Base-by-base conservation (phyloP, 768 basidiomycete species). In the Plicaturopsis crispa region DNA sequence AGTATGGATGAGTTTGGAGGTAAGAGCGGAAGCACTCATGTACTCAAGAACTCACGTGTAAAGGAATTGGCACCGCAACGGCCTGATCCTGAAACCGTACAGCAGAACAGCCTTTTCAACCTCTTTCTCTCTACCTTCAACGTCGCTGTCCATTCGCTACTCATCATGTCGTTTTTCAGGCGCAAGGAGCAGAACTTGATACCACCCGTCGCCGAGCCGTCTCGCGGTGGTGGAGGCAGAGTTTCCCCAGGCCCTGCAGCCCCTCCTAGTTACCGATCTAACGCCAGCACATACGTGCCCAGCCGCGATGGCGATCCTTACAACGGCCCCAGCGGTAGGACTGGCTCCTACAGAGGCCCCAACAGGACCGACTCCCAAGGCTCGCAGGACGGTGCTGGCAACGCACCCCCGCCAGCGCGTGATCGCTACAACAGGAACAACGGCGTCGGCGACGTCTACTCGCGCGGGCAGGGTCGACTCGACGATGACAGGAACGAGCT, bases 401-500 rank as follows among this genome's bases (percentile, higher is more conserved):
- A 43, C 21, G 30, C 24, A 17, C 36, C 43, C 14, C 14, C 42
- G 6, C 39, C 43, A 12, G 20, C 39, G 31, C 54, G 53, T 24
- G 73, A 74, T 48, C 69, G 63, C 39, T 76, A 79, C 52, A 65
- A 61, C 42, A 62, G 75, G 41, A 75, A 62, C 50, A 65, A 65
- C 32, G 65, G 67, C 21, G 65, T 80, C 17, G 78, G 78, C 36
- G 81, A 84, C 47, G 56, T 67, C n/a, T 84, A 84, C 54, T 66
- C 78, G 43, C 76, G 80, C 36, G 78, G 80, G 18, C 65, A 59
- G 30, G 72, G 66, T 35, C 63, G 84, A 45, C 49, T 80, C 32
- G 75, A 84, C 44, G 62, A 65, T 21, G 84, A 84, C 56, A 78
- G 87, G 33, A 72, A 63, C 31, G 84, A 83, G 47, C 67, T 90